These are phyloP conservation scores for Candolleomyces eurysporus DNA, from an alignment of 768 basidiomycete species.

Conservation along the genomic window DNA sequence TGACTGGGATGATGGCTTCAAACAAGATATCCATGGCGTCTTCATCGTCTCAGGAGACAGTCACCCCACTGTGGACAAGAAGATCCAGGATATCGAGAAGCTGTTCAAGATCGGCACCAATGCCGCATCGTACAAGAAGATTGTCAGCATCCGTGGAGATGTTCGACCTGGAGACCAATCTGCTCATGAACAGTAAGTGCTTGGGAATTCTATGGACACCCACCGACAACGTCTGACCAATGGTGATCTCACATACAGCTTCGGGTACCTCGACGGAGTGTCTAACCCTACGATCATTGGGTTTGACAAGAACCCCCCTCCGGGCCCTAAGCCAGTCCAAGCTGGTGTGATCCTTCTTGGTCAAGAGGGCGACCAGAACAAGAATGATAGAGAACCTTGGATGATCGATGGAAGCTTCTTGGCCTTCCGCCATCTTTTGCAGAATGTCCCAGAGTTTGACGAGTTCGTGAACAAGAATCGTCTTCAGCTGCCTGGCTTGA, in stretches of 20 bases:
- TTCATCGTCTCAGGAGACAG: conserved; percentile 49
- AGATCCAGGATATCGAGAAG: conserved; percentile 28
- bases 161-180: conserved; percentile 41
- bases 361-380: conserved; percentile 35
- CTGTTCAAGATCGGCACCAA: conserved; percentile 31
- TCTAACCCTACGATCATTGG: conserved; percentile 47
- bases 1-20: conserved; percentile 49
- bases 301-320: conserved; percentile 32
- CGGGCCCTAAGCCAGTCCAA: conserved; percentile 37
- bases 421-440: conserved; percentile 49
- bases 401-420: conserved; percentile 51
- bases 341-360: conserved; percentile 46
- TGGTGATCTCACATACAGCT: conserved; percentile 24
- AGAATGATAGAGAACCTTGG: conserved; percentile 35
- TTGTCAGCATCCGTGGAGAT: conserved; percentile 36
- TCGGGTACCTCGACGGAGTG: conserved; percentile 53
- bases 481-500: conserved; percentile 27
- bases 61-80: conserved; percentile 34
- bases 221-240: not conserved
- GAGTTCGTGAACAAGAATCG: conserved; percentile 42
- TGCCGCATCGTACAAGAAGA: conserved; percentile 34
- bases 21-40: conserved; percentile 45
- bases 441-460: conserved; percentile 52
- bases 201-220: not conserved
- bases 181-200: conserved; percentile 47